phyloP scores from a whole-genome alignment of 257 asterid species.

The Solanum paucissectum region DNA sequence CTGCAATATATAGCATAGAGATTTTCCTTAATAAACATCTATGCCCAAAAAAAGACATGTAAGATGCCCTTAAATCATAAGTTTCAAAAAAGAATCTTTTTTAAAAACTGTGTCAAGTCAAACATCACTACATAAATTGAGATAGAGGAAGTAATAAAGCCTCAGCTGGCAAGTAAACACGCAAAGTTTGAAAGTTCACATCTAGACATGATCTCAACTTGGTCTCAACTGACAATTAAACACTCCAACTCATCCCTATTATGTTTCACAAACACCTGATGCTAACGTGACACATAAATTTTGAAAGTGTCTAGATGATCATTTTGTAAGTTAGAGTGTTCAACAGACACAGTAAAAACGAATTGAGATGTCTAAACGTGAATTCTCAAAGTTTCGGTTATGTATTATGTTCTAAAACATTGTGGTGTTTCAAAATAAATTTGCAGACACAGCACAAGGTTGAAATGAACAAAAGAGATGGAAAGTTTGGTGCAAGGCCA shows the following conservation, averaged over 20 bases:
- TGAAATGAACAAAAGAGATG: slow-evolving; percentile 34
- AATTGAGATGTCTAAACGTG: not conserved
- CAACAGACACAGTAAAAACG: too few relatives aligned
- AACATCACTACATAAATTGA: not conserved
- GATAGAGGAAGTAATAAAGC: not conserved
- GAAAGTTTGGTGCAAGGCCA: slow-evolving; percentile 13
- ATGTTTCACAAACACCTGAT: not conserved
- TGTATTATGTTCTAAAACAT: not conserved
- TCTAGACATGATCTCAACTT: not conserved
- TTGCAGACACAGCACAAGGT: slow-evolving; percentile 35
- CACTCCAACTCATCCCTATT: not conserved
- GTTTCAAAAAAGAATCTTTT: not conserved
- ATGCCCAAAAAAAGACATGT: not conserved
- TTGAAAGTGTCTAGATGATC: not conserved
- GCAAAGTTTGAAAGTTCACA: not conserved
- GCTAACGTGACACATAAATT: too few relatives aligned
- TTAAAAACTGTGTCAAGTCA: not conserved
- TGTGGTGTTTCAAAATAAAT: not conserved
- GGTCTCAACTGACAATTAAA: not conserved
- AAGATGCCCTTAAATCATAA: not conserved
- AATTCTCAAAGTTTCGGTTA: not conserved
- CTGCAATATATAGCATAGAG: not conserved
- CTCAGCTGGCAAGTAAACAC: not conserved
- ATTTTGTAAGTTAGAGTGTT: not conserved
- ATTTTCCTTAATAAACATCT: not conserved